Evolutionary conservation across 495 filamentous ascomycete species (phyloP).

Genomic region (Jackrogersella multiformis): DNA sequence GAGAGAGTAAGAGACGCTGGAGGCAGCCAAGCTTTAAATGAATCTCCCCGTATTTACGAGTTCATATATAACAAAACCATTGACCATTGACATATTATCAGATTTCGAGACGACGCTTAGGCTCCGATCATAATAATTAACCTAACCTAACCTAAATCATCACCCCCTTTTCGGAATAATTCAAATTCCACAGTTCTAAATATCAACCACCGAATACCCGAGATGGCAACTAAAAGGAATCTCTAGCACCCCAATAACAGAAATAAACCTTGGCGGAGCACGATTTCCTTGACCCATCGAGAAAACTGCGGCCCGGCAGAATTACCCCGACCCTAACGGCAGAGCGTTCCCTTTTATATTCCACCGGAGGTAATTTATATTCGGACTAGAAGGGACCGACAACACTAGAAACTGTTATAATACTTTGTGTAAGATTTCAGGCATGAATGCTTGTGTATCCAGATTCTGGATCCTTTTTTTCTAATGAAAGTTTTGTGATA

Average conservation of each 20-base stretch:
- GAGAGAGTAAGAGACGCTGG: background rate
- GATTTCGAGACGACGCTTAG: no score
- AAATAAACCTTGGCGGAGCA: slow-evolving; percentile 10
- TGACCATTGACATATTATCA: no score
- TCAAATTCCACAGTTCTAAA: no score
- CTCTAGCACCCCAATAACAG: background rate
- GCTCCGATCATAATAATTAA: no score
- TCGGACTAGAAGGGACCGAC: slow-evolving; percentile 29
- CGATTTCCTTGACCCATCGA: slow-evolving; percentile 10
- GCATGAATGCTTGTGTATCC: no score
- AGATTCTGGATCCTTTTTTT: no score
- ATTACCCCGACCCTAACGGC: slow-evolving; percentile 21
- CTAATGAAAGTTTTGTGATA: no score
- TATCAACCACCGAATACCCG: slow-evolving; percentile 12
- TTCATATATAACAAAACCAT: background rate
- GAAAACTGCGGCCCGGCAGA: slow-evolving; percentile 25
- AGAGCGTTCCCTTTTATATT: slow-evolving; percentile 4
- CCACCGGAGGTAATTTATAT: slow-evolving; percentile 16
- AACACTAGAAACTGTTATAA: no score
- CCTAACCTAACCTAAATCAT: no score
- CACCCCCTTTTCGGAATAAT: no score
- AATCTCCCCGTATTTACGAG: background rate
- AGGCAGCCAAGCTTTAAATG: background rate
- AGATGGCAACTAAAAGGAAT: background rate
- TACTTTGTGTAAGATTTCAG: no score